Base-by-base conservation (phyloP, 441 rosid genomes). In the Gossypium trilobum region DNA sequence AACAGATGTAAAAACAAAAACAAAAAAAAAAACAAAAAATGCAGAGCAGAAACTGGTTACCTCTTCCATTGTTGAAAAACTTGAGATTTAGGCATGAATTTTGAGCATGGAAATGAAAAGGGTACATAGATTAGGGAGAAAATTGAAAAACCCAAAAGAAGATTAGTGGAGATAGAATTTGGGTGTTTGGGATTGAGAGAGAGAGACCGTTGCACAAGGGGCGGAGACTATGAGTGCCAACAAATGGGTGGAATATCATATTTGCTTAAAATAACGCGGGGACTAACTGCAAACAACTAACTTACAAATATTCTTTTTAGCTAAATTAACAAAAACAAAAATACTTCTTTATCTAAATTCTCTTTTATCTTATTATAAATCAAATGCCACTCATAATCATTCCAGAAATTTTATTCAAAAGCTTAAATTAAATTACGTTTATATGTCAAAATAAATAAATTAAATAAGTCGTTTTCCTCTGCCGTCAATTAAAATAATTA, bases 191-290 rank as follows among this genome's bases (percentile, higher is more conserved):
- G 19, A 19, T 60, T 56, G 77, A 42, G 68, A 51, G 73, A 50
- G 65, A 59, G 42, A n/a, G 74, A 27, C 51, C 60, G 74, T 67
- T 50, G 79, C 16, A 56, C 54, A 9, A 57, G 74, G 23, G 33
- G n/a, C 70, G 71, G 39, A 36, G 25, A 48, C 57, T 3, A 6
- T 66, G 56, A 66, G 68, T 19, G 50, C 61, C 63, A 66, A 69
- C 44, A 60, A 65, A 73, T 31, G 71, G 51, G 54, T 19, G 57
- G 56, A 66, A 48, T 29, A 25, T 11, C 20, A 44, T 14, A 29
- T 31, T 74, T 70, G 39, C 77, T 73, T 63, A 74, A 78, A 69
- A 74, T 78, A 78, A 78, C 72, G 80, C 77, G 74, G 77, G 77
- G 68, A 60, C 23, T 23, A 74, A 62, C 72, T 8, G 69, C 75